These are phyloP conservation scores for Candida loeiensis DNA, from an alignment of 805 yeast species.

Conservation along the genomic window DNA sequence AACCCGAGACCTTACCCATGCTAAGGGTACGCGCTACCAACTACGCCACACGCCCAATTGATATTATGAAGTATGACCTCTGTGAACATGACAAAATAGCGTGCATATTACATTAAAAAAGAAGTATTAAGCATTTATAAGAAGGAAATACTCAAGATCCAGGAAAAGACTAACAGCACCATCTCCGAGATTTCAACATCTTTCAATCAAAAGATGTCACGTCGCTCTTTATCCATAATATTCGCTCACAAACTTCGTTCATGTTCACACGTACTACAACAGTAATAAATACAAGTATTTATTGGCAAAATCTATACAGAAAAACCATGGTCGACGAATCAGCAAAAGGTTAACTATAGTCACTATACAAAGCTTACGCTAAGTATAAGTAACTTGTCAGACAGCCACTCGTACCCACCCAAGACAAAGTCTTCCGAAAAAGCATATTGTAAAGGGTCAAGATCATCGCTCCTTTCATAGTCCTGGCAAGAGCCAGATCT, in stretches of 20 bases:
- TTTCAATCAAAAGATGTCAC: too few species aligned
- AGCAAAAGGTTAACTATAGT: constrained; percentile 28
- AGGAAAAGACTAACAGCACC: not conserved
- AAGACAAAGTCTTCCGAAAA: constrained; percentile 72
- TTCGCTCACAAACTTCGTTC: not conserved
- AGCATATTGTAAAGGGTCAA: constrained; percentile 86
- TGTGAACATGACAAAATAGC: too few species aligned
- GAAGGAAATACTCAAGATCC: too few species aligned
- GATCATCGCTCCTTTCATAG: constrained; percentile 96
- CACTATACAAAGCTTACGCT: constrained; percentile 14
- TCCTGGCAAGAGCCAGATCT: constrained; percentile 13
- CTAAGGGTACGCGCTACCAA: constrained; percentile 82
- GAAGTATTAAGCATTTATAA: too few species aligned
- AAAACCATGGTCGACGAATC: constrained; percentile 37
- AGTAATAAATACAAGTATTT: constrained; percentile 8
- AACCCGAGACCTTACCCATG: constrained; percentile 79
- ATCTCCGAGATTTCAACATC: not conserved
- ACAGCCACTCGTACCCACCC: constrained; percentile 99
- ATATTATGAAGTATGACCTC: too few species aligned
- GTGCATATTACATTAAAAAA: too few species aligned
- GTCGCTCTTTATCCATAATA: not conserved
- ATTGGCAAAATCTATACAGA: constrained; percentile 9
- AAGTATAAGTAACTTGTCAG: constrained; percentile 81
- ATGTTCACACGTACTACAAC: not conserved
- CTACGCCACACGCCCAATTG: constrained; percentile 66